Percentiles rank a stretch among this genome's conserved stretches.
Evolutionary conservation across 176 grass and related monocot species (phyloP).

Genomic region (Avena insularis): DNA sequence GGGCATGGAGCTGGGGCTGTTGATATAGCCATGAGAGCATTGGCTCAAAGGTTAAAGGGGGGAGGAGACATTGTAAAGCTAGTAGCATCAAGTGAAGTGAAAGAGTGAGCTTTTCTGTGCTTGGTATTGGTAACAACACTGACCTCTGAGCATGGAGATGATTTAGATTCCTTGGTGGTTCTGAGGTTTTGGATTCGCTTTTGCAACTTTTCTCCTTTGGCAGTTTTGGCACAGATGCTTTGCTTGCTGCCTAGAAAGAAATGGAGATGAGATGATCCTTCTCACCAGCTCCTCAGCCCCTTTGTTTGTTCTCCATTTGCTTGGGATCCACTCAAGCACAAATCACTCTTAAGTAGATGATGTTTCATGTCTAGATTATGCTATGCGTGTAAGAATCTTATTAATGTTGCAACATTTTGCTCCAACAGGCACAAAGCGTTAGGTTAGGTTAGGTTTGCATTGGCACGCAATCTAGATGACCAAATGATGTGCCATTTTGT

Average conservation of each 20-base stretch:
- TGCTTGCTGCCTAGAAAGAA: constrained; percentile 77
- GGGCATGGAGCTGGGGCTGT: constrained; percentile 20
- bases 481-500: too few species aligned
- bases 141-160: constrained; percentile 36
- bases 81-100: constrained; percentile 30
- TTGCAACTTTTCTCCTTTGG: constrained; percentile 51
- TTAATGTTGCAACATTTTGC: not conserved
- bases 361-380: not conserved
- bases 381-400: not conserved
- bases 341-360: not conserved
- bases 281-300: constrained; percentile 1
- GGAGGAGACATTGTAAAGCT: constrained; percentile 1
- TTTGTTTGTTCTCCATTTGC: constrained; percentile 45
- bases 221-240: constrained; percentile 98
- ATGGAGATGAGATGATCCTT: not conserved
- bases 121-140: not conserved
- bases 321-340: constrained; percentile 56
- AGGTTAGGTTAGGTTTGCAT: not conserved
- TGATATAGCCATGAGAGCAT: constrained; percentile 38
- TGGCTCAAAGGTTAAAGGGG: constrained; percentile 1
- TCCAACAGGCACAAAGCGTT: not conserved
- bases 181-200: constrained; percentile 49
- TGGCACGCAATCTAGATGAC: not conserved
- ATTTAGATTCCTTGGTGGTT: constrained; percentile 51
- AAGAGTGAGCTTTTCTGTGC: constrained; percentile 26